Evolutionary conservation across 2,329 filamentous ascomycete genomes (phyloP).

Genomic region (Juglanconis oblonga): DNA sequence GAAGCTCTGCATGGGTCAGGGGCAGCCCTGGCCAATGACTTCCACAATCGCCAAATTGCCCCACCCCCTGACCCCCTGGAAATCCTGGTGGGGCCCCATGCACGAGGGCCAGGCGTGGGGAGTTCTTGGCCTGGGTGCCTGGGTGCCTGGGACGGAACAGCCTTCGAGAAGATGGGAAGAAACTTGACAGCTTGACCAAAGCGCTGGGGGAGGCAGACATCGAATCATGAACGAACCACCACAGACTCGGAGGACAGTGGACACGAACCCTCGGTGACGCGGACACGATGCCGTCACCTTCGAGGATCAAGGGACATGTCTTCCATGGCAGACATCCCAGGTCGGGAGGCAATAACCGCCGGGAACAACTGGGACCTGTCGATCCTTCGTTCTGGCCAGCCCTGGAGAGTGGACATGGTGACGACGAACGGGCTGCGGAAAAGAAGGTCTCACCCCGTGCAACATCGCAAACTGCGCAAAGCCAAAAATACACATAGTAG

Average conservation of each 20-base stretch:
- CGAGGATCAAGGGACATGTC: no score
- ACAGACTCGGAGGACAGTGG: not conserved
- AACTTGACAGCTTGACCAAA: no score
- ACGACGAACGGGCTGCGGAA: no score
- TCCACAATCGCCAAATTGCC: not conserved
- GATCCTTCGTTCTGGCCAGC: slow-evolving; percentile 13
- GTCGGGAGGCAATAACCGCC: no score
- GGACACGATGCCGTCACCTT: no score
- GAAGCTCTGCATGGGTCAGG: no score
- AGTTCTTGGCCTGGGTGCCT: not conserved
- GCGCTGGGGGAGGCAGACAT: not conserved
- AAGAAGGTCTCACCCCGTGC: no score
- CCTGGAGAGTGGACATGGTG: no score
- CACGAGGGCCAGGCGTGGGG: not conserved
- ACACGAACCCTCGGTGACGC: no score
- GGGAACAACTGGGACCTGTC: not conserved
- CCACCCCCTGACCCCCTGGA: slow-evolving; percentile 14
- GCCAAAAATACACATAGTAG: not conserved
- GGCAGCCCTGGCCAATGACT: no score
- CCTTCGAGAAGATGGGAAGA: not conserved
- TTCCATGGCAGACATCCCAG: no score
- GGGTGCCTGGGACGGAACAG: not conserved
- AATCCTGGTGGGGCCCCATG: not conserved
- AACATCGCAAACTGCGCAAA: no score
- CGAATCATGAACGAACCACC: not conserved